These are phyloP conservation scores for Acanthamoeba royreba DNA, from an alignment of 208 protist species.

Conservation along the genomic window DNA sequence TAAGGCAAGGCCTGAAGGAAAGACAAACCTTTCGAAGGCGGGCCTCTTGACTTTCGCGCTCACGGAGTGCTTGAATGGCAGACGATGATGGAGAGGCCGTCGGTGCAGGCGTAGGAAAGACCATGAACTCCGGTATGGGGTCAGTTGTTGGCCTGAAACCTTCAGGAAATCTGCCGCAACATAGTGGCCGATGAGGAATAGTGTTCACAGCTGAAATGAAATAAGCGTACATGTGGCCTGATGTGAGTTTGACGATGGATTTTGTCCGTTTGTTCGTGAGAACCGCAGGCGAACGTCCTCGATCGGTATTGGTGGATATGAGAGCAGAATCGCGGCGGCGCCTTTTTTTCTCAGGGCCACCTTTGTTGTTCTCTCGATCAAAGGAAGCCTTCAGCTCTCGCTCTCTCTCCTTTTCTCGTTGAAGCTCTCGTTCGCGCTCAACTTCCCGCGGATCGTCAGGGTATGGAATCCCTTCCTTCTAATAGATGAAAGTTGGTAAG, in stretches of 20 bases:
- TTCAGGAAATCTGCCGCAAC: not conserved
- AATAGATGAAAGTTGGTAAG: not conserved
- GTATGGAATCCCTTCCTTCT: not conserved
- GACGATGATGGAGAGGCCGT: not conserved
- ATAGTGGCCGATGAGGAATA: too few relatives aligned
- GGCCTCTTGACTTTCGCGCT: not conserved
- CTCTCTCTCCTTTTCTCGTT: not conserved
- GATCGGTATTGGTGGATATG: too few relatives aligned
- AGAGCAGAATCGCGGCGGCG: too few relatives aligned
- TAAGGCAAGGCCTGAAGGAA: not conserved
- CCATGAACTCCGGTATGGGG: not conserved
- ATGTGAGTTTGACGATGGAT: too few relatives aligned
- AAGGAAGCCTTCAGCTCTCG: too few relatives aligned
- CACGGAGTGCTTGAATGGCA: not conserved
- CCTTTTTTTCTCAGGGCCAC: too few relatives aligned
- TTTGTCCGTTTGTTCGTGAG: too few relatives aligned
- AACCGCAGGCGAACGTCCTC: too few relatives aligned
- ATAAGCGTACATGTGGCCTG: too few relatives aligned
- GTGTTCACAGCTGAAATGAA: too few relatives aligned
- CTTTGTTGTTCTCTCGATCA: too few relatives aligned
- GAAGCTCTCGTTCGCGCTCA: not conserved
- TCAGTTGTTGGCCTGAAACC: not conserved
- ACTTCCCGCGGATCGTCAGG: not conserved
- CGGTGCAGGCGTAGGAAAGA: not conserved
- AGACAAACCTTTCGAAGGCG: not conserved